Percentiles rank a stretch among this genome's conserved stretches.
Conservation (phyloP, 495 filamentous ascomycete species). For the Hypoxylon intermedium region DNA sequence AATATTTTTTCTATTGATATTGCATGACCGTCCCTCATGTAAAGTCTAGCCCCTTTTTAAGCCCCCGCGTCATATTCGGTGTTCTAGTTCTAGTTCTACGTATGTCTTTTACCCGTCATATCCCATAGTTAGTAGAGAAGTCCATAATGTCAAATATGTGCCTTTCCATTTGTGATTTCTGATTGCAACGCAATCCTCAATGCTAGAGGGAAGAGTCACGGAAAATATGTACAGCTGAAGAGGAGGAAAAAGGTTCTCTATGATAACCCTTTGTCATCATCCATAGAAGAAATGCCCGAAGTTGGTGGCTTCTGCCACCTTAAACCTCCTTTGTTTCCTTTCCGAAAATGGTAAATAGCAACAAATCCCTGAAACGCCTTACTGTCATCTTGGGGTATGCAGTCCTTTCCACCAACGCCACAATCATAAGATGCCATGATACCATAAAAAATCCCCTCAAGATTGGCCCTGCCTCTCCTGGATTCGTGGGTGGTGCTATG, state of each 20-base stretch:
- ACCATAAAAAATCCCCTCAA: background rate
- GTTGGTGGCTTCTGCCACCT: background rate
- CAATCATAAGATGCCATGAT: background rate
- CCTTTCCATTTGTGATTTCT: background rate
- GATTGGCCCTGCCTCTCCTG: slow-evolving; percentile 6
- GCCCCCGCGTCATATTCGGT: no score
- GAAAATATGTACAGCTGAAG: slow-evolving; percentile 35
- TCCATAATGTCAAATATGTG: background rate
- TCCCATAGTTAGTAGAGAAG: background rate
- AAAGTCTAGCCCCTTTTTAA: no score
- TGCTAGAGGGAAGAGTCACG: background rate
- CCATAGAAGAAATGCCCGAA: background rate
- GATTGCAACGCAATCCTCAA: background rate
- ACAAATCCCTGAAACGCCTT: slow-evolving; percentile 6
- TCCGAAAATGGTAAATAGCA: slow-evolving; percentile 3
- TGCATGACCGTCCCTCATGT: no score
- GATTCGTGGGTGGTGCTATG: slow-evolving; percentile 6
- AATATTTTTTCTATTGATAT: no score
- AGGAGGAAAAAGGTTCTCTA: slow-evolving; percentile 5
- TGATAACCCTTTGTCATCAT: background rate
- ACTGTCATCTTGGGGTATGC: slow-evolving; percentile 8
- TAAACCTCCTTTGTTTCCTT: background rate
- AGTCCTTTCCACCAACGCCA: slow-evolving; percentile 7
- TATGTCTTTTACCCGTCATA: no score
- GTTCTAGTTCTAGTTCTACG: no score